Percentiles rank a stretch among this genome's conserved stretches.
phyloP scores from a whole-genome alignment of 495 filamentous ascomycete species.

The Neurospora sp. region DNA sequence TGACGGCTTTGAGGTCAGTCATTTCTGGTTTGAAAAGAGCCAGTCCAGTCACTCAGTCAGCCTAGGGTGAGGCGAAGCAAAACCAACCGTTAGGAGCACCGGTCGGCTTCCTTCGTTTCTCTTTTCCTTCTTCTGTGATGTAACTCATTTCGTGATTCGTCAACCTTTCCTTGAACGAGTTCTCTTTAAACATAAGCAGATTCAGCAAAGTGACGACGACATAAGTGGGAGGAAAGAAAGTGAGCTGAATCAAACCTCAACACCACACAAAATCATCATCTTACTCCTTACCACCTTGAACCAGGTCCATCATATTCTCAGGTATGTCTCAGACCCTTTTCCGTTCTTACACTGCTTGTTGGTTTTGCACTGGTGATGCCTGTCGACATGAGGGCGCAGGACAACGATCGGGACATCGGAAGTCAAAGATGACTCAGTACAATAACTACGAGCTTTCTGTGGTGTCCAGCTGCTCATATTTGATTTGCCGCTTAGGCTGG shows the following conservation, averaged over 20 bases:
- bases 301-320: neutral
- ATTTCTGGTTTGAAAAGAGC: neutral
- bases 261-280: neutral
- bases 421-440: neutral
- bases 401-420: neutral
- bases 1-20: conserved; percentile 1
- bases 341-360: neutral
- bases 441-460: neutral
- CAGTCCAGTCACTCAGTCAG: neutral
- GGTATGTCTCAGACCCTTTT: neutral
- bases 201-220: neutral
- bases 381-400: neutral
- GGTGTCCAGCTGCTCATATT: neutral
- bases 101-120: neutral
- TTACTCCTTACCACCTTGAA: neutral
- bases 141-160: neutral
- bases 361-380: neutral
- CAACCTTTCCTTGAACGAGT: neutral
- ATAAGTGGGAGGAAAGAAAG: neutral
- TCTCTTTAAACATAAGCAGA: neutral
- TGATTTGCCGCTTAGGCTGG: neutral
- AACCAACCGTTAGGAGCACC: neutral
- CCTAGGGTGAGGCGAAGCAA: neutral
- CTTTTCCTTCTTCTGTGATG: neutral
- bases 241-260: neutral